These are phyloP conservation scores for Periconia macrospinosa DNA, from an alignment of 2,329 filamentous ascomycete genomes.

Conservation along the genomic window DNA sequence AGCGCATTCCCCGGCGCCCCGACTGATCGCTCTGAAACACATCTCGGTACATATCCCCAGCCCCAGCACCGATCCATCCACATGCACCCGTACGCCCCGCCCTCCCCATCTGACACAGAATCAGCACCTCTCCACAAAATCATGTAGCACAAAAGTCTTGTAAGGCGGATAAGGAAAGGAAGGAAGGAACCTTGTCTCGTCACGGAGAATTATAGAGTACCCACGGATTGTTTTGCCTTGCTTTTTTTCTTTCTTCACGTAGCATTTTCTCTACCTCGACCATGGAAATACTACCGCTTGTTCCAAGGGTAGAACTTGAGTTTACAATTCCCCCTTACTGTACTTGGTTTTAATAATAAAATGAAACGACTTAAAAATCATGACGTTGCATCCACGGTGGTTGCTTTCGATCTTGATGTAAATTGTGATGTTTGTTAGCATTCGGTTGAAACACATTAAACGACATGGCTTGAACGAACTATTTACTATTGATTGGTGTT, in stretches of 20 bases:
- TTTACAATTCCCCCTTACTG: too few species aligned
- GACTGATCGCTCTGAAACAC: background rate
- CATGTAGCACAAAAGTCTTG: constrained; percentile 39
- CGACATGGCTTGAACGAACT: too few species aligned
- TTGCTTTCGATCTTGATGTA: too few species aligned
- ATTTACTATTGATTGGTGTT: too few species aligned
- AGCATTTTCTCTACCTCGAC: too few species aligned
- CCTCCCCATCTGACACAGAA: constrained; percentile 14
- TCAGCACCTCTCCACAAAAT: constrained; percentile 31
- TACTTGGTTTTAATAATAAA: too few species aligned
- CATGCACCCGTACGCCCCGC: constrained; percentile 10
- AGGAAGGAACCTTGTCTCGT: background rate
- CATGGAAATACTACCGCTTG: too few species aligned
- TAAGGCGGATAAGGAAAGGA: constrained; percentile 19
- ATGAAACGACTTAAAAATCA: too few species aligned
- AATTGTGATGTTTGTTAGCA: too few species aligned
- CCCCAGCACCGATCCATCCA: constrained; percentile 9
- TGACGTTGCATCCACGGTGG: too few species aligned
- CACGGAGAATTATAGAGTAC: background rate
- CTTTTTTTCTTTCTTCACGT: background rate
- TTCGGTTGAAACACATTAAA: too few species aligned
- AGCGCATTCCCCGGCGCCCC: background rate
- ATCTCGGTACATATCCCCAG: constrained; percentile 3
- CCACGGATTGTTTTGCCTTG: background rate
- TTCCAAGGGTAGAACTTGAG: too few species aligned